These are phyloP conservation scores for Chamaenerion angustifolium DNA, from an alignment of 345 rosid genomes.

Conservation along the genomic window DNA sequence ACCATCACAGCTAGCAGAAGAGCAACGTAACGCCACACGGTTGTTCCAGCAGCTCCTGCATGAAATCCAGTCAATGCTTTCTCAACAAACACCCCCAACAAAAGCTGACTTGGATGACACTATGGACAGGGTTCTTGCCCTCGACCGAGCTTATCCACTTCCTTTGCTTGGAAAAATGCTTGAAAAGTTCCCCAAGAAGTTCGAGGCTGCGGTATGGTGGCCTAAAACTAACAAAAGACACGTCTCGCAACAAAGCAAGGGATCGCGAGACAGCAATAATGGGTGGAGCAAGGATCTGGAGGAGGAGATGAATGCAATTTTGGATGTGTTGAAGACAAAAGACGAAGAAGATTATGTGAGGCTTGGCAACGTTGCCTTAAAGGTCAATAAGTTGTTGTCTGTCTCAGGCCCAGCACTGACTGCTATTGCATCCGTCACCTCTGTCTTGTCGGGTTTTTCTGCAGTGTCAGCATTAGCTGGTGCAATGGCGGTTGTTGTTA, in stretches of 20 bases:
- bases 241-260: background rate
- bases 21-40: constrained; percentile 35
- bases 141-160: constrained; percentile 20
- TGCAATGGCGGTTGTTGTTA: constrained; percentile 8
- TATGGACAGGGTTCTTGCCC: constrained; percentile 15
- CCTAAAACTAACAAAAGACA: background rate
- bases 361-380: constrained; percentile 19
- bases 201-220: constrained; percentile 19
- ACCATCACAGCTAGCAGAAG: constrained; percentile 47
- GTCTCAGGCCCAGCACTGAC: constrained; percentile 9
- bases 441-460: background rate
- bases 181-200: constrained; percentile 17
- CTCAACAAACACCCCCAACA: background rate
- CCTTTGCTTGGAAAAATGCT: constrained; percentile 19
- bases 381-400: constrained; percentile 7
- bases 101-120: constrained; percentile 12
- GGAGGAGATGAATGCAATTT: constrained; percentile 6
- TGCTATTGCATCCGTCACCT: constrained; percentile 7
- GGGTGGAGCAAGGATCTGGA: constrained; percentile 14
- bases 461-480: background rate
- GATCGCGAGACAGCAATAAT: background rate
- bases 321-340: constrained; percentile 25
- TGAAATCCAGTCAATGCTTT: constrained; percentile 15
- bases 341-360: constrained; percentile 31
- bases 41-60: constrained; percentile 23